Percentiles rank a stretch among this genome's conserved stretches.
Conservation (phyloP, 2,329 filamentous ascomycete genomes). For the Botrytis tulipae region DNA sequence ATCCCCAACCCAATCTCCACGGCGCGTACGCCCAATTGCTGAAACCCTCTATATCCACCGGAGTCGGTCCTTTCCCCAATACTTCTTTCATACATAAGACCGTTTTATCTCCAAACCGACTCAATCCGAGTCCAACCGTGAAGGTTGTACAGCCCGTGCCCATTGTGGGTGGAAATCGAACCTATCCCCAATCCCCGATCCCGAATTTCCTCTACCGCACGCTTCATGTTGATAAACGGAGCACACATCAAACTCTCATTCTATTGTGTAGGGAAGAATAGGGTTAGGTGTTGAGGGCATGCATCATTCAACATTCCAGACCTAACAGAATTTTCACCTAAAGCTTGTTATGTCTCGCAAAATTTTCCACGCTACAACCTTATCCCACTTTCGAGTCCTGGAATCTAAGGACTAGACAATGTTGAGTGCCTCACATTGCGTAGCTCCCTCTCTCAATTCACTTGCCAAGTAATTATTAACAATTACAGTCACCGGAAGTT, state of each 20-base stretch:
- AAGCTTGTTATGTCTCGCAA: not conserved
- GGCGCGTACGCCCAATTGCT: not conserved
- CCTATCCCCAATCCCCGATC: not conserved
- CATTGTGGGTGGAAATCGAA: not conserved
- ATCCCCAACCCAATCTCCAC: not conserved
- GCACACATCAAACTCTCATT: no score
- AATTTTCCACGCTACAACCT: not conserved
- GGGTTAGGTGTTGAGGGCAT: not conserved
- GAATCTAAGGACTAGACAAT: not conserved
- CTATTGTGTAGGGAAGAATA: not conserved
- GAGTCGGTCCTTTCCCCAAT: constrained; percentile 10
- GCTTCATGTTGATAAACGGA: not conserved
- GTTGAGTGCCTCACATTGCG: not conserved
- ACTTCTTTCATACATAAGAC: not conserved
- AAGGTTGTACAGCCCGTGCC: not conserved
- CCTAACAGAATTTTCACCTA: not conserved
- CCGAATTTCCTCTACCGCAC: not conserved
- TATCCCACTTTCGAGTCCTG: constrained; percentile 5
- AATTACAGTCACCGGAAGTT: not conserved
- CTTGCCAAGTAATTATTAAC: not conserved
- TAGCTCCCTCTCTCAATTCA: not conserved
- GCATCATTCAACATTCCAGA: not conserved
- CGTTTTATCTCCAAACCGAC: constrained; percentile 1
- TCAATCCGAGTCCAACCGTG: not conserved
- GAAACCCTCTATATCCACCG: not conserved